Percentiles rank a stretch among this genome's conserved stretches.
phyloP scores from a whole-genome alignment of 208 protist species.

The Strigomonas galati region DNA sequence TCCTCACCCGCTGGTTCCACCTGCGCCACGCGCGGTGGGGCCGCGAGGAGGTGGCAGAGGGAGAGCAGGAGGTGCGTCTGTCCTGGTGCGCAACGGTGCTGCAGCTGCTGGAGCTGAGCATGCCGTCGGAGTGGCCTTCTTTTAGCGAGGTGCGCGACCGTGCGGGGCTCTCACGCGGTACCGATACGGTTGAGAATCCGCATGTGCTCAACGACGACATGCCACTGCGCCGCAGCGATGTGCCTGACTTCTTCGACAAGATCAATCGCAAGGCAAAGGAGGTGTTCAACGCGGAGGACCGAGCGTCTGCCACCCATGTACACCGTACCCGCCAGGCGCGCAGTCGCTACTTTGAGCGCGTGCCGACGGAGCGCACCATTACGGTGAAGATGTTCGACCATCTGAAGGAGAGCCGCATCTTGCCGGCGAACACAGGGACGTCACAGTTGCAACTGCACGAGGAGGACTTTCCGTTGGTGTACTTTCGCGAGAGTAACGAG shows the following conservation, averaged over 20 bases:
- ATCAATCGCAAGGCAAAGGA: slow-evolving; percentile 34
- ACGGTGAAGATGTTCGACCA: slow-evolving; percentile 14
- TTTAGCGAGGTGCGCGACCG: slow-evolving; percentile 23
- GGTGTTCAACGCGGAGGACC: slow-evolving; percentile 10
- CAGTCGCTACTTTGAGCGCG: not conserved
- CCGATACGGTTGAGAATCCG: slow-evolving; percentile 13
- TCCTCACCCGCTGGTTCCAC: slow-evolving; percentile 76
- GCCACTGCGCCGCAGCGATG: slow-evolving; percentile 17
- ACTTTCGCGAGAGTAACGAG: slow-evolving; percentile 14
- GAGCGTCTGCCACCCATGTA: not conserved
- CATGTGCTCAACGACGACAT: slow-evolving; percentile 15
- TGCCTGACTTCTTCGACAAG: slow-evolving; percentile 33
- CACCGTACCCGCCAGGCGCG: not conserved
- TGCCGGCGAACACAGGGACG: slow-evolving; percentile 29
- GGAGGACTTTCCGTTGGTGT: slow-evolving; percentile 18
- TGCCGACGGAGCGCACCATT: not conserved
- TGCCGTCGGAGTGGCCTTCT: slow-evolving; percentile 41
- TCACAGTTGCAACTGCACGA: slow-evolving; percentile 24
- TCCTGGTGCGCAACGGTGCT: slow-evolving; percentile 60
- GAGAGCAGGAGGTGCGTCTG: slow-evolving; percentile 37
- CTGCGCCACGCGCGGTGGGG: slow-evolving; percentile 75
- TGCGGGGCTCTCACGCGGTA: slow-evolving; percentile 35
- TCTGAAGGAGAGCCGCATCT: slow-evolving; percentile 17
- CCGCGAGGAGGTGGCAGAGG: slow-evolving; percentile 29
- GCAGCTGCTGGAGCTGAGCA: slow-evolving; percentile 47